A percentile compares a stretch with the other conserved stretches of the same genome.
These are phyloP conservation scores for Elongisporangium undulatum DNA, from an alignment of 352 stramenopile genomes.

Conservation along the genomic window DNA sequence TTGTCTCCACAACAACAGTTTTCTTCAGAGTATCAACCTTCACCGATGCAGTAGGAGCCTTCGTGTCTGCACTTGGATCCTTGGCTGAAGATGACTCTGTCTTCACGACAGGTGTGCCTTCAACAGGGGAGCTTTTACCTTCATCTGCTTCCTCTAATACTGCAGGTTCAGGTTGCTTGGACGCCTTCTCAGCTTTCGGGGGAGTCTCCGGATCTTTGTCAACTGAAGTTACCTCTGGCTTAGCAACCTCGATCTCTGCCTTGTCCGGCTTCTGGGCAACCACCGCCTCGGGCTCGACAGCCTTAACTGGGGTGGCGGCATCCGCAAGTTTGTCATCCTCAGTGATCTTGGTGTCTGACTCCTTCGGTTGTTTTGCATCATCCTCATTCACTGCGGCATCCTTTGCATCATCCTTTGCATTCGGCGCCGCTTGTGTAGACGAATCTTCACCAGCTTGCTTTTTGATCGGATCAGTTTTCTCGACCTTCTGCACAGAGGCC, in stretches of 20 bases:
- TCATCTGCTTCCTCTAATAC: not conserved
- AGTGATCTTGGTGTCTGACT: not conserved
- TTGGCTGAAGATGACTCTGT: not conserved
- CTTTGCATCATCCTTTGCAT: no score
- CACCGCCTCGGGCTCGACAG: not conserved
- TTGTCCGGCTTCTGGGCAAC: not conserved
- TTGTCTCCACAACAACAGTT: slow-evolving; percentile 7
- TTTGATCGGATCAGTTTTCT: slow-evolving; percentile 4
- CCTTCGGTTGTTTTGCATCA: not conserved
- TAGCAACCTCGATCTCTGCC: not conserved
- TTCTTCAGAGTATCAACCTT: slow-evolving; percentile 1
- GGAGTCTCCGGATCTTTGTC: not conserved
- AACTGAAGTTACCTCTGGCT: not conserved
- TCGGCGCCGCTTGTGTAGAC: not conserved
- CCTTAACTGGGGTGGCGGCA: not conserved
- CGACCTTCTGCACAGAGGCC: slow-evolving; percentile 9
- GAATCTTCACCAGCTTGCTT: slow-evolving; percentile 2
- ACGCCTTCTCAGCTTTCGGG: not conserved
- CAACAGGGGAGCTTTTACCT: not conserved
- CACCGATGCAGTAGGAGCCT: not conserved
- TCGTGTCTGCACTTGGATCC: not conserved
- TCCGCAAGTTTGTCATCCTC: not conserved
- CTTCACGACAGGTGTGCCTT: not conserved
- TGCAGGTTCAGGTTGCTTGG: not conserved
- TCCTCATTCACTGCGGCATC: not conserved